Conservation (phyloP, 441 rosid genomes). For the Macaranga tanarius region DNA sequence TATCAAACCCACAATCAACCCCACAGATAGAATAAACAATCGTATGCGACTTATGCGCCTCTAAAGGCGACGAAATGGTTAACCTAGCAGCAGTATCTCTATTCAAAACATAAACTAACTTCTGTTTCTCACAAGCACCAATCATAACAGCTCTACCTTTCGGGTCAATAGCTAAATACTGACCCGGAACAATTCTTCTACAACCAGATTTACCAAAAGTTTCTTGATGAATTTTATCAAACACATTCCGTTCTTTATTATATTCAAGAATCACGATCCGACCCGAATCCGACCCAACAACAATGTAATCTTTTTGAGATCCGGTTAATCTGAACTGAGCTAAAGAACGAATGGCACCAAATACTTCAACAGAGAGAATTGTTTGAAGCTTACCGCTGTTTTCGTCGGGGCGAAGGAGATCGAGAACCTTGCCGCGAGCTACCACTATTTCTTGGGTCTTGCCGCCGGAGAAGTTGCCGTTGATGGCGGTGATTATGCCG, state of each 20-base stretch:
- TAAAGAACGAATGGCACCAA: slow-evolving; percentile 82
- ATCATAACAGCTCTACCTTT: slow-evolving; percentile 96
- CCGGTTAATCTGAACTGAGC: slow-evolving; percentile 95
- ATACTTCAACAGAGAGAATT: slow-evolving; percentile 84
- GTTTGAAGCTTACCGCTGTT: slow-evolving; percentile 88
- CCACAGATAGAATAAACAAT: slow-evolving; percentile 80
- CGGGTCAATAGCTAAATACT: slow-evolving; percentile 86
- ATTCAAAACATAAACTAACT: slow-evolving; percentile 88
- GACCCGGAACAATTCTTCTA: slow-evolving; percentile 92
- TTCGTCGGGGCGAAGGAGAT: slow-evolving; percentile 92
- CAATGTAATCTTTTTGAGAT: slow-evolving; percentile 84
- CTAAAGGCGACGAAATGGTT: slow-evolving; percentile 93
- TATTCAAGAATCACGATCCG: slow-evolving; percentile 88
- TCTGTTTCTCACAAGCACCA: slow-evolving; percentile 96
- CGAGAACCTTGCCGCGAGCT: slow-evolving; percentile 94
- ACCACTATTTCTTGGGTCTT: slow-evolving; percentile 85
- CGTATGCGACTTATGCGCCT: slow-evolving; percentile 94
- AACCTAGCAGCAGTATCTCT: slow-evolving; percentile 89
- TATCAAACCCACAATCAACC: slow-evolving; percentile 93
- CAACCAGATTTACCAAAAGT: slow-evolving; percentile 97
- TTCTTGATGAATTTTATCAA: slow-evolving; percentile 89
- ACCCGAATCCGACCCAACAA: slow-evolving; percentile 94
- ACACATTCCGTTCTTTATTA: slow-evolving; percentile 78
- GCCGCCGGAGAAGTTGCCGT: slow-evolving; percentile 90
- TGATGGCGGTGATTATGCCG: slow-evolving; percentile 75